phyloP scores from a whole-genome alignment of 306 rosid species.

The Cicer chorassanicum region DNA sequence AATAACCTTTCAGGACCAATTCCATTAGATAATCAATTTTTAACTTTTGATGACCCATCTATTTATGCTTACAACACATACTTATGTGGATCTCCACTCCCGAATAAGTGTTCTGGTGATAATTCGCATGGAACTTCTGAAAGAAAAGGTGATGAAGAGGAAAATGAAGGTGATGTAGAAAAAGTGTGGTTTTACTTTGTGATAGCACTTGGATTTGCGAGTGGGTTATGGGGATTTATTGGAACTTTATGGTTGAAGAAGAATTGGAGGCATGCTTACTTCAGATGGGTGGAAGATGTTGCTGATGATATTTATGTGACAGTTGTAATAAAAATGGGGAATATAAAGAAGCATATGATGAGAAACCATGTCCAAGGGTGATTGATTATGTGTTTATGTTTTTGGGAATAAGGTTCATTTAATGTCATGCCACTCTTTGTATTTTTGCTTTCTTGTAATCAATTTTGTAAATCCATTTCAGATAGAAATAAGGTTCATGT shows the following conservation, averaged over 20 bases:
- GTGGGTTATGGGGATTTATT: slow-evolving; percentile 38
- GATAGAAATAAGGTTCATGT: not conserved
- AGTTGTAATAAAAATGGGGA: not conserved
- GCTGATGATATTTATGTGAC: slow-evolving; percentile 21
- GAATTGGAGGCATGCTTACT: slow-evolving; percentile 42
- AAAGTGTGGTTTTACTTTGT: slow-evolving; percentile 34
- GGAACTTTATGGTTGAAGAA: slow-evolving; percentile 12
- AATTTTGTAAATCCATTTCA: not conserved
- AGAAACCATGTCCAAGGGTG: not conserved
- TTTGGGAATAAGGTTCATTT: not conserved
- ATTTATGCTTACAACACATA: slow-evolving; percentile 28
- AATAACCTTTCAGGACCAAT: slow-evolving; percentile 40
- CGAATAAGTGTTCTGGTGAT: not conserved
- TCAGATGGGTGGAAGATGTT: slow-evolving; percentile 43
- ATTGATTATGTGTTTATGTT: not conserved
- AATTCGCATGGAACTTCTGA: not conserved
- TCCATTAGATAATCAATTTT: slow-evolving; percentile 20
- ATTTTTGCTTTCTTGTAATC: no score
- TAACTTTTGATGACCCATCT: slow-evolving; percentile 2
- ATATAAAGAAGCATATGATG: not conserved
- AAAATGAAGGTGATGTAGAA: slow-evolving; percentile 21
- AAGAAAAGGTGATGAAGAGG: slow-evolving; percentile 7
- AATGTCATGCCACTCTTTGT: no score
- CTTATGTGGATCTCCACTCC: slow-evolving; percentile 40
- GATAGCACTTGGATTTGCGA: slow-evolving; percentile 32